These are phyloP conservation scores for Vigna nakashimae DNA, from an alignment of 306 rosid genomes.

Conservation along the genomic window DNA sequence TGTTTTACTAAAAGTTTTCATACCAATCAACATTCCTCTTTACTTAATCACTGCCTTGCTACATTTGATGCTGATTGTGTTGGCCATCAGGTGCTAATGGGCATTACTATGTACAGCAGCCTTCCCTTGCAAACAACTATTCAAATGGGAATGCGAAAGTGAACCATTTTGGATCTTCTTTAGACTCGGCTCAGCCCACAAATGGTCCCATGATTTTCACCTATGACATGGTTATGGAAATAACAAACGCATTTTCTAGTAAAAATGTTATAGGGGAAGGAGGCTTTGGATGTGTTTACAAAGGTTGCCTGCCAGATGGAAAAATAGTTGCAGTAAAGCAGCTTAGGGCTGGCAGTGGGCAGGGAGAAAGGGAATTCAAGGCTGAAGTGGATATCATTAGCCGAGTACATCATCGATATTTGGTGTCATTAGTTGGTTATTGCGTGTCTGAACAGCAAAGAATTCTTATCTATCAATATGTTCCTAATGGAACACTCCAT, in stretches of 20 bases:
- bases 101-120: slow-evolving; percentile 56
- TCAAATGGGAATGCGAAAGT: slow-evolving; percentile 53
- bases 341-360: slow-evolving; percentile 93
- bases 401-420: slow-evolving; percentile 91
- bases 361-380: slow-evolving; percentile 89
- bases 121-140: slow-evolving; percentile 34
- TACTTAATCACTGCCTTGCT: not conserved
- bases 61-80: slow-evolving; percentile 30
- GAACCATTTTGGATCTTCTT: slow-evolving; percentile 38
- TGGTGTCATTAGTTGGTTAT: slow-evolving; percentile 91
- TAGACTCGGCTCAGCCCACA: slow-evolving; percentile 51
- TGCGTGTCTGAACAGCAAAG: slow-evolving; percentile 77
- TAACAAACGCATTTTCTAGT: slow-evolving; percentile 68
- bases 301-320: slow-evolving; percentile 72
- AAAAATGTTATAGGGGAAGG: slow-evolving; percentile 84
- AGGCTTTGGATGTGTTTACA: slow-evolving; percentile 89
- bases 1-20: not conserved
- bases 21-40: not conserved
- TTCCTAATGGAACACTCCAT: slow-evolving; percentile 86
- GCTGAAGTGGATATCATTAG: slow-evolving; percentile 93
- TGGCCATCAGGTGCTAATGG: slow-evolving; percentile 57
- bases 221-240: slow-evolving; percentile 74
- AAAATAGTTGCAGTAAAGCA: slow-evolving; percentile 83
- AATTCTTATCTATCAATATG: slow-evolving; percentile 83
- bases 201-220: slow-evolving; percentile 57